Percentiles rank a stretch among this genome's conserved stretches.
These are phyloP conservation scores for Scheffersomyces illinoinensis DNA, from an alignment of 1,139 yeast species.

Conservation along the genomic window DNA sequence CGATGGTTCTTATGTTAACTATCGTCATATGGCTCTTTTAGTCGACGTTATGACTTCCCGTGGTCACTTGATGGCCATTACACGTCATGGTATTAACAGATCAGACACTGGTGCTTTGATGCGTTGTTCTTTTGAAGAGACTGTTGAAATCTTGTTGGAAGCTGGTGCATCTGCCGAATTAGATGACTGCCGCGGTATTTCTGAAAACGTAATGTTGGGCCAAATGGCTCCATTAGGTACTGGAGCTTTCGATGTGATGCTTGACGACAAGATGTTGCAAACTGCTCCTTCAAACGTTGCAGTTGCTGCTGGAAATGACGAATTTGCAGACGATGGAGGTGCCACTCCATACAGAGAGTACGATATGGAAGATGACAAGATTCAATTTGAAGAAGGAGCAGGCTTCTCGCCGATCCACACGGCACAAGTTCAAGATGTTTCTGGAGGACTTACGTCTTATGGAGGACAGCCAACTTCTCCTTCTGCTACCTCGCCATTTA, in stretches of 20 bases:
- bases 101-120: constrained; percentile 98
- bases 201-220: constrained; percentile 96
- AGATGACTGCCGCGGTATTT: constrained; percentile 98
- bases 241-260: constrained; percentile 94
- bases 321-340: constrained; percentile 67
- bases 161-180: constrained; percentile 98
- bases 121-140: constrained; percentile 99
- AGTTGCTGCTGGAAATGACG: constrained; percentile 25
- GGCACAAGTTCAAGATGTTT: constrained; percentile 76
- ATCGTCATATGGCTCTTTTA: constrained; percentile 95
- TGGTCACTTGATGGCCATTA: constrained; percentile 97
- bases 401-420: constrained; percentile 95
- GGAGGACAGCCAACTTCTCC: constrained; percentile 65
- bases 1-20: constrained; percentile 98
- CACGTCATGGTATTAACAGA: constrained; percentile 99
- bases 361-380: constrained; percentile 75
- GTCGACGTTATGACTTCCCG: constrained; percentile 99
- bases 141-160: constrained; percentile 94
- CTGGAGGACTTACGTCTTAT: constrained; percentile 93
- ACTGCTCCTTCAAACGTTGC: constrained; percentile 59
- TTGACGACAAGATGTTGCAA: constrained; percentile 86
- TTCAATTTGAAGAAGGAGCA: constrained; percentile 70
- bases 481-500: constrained; percentile 59
- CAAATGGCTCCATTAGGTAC: constrained; percentile 99
- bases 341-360: constrained; percentile 91